Conservation (phyloP, 2,329 filamentous ascomycete genomes). For the Pseudogymnoascus sp. region DNA sequence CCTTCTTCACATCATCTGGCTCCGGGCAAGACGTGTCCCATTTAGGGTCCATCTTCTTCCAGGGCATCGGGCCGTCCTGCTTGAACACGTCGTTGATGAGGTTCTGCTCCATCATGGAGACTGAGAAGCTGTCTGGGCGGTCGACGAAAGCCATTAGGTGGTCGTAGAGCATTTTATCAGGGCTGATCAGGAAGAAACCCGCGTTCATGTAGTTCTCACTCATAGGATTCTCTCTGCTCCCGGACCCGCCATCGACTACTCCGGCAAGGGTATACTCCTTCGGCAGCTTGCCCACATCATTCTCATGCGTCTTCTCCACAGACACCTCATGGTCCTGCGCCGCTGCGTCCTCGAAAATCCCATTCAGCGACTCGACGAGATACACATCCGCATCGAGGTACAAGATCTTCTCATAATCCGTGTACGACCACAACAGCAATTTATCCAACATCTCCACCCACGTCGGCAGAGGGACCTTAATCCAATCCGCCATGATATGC, state of each 20-base stretch:
- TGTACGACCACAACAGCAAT: conserved; percentile 28
- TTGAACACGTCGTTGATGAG: conserved; percentile 33
- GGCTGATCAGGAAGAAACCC: conserved; percentile 32
- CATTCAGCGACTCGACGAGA: conserved; percentile 25
- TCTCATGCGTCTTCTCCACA: background rate
- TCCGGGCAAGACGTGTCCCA: conserved; percentile 34
- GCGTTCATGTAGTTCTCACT: conserved; percentile 20
- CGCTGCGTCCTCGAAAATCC: conserved; percentile 27
- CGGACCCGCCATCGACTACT: conserved; percentile 19
- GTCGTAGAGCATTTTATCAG: conserved; percentile 26
- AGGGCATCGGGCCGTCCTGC: conserved; percentile 32
- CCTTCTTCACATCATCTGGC: conserved; percentile 28
- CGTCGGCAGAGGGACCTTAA: conserved; percentile 14
- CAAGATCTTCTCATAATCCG: conserved; percentile 28
- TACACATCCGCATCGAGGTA: conserved; percentile 31
- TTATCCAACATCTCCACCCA: conserved; percentile 24
- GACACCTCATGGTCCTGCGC: conserved; percentile 1
- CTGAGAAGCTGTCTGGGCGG: conserved; percentile 27
- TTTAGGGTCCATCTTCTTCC: conserved; percentile 29
- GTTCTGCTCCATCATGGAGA: conserved; percentile 30
- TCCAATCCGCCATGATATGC: conserved; percentile 26
- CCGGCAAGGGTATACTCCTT: conserved; percentile 16
- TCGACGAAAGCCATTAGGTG: conserved; percentile 29
- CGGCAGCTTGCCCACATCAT: conserved; percentile 17
- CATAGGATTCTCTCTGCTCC: conserved; percentile 20